These are phyloP conservation scores for Vaccinium corymbosum DNA, from an alignment of 148 eudicot genomes.

Conservation along the genomic window DNA sequence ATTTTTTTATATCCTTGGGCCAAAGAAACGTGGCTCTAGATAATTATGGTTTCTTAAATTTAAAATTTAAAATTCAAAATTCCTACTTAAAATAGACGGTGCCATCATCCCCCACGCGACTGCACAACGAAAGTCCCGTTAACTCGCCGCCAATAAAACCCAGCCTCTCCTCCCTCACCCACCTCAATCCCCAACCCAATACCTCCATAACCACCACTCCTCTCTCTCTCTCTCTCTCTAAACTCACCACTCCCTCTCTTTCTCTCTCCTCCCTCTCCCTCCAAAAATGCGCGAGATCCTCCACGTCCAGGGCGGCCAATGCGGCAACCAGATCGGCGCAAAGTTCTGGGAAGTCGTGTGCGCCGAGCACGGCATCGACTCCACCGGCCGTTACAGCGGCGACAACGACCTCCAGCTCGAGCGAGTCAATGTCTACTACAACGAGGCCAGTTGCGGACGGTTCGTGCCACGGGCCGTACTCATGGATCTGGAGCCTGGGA, in stretches of 20 bases:
- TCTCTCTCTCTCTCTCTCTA: not conserved
- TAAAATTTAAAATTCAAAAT: slow-evolving; percentile 12
- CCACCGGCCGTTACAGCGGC: not conserved
- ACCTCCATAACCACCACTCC: not conserved
- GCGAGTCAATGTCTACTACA: slow-evolving; percentile 10
- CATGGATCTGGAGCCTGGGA: not conserved
- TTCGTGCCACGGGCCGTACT: slow-evolving; percentile 8
- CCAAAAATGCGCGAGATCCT: slow-evolving; percentile 7
- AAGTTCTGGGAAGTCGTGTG: slow-evolving; percentile 22
- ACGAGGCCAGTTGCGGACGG: slow-evolving; percentile 5
- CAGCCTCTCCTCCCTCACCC: not conserved
- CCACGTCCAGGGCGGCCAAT: slow-evolving; percentile 20
- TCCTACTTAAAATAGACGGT: slow-evolving; percentile 19
- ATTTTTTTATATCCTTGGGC: no score
- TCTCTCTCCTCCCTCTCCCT: slow-evolving; percentile 8
- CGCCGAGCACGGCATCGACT: slow-evolving; percentile 18
- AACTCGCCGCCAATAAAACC: slow-evolving; percentile 9
- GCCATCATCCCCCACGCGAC: slow-evolving; percentile 11
- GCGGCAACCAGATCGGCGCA: slow-evolving; percentile 21
- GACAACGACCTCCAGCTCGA: slow-evolving; percentile 3
- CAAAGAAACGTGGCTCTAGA: not conserved
- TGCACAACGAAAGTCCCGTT: not conserved
- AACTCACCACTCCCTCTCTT: not conserved
- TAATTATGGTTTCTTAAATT: not conserved
- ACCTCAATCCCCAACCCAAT: not conserved